Base-by-base conservation (phyloP, 2,329 filamentous ascomycete genomes). In the Paracamarosporium sp. region DNA sequence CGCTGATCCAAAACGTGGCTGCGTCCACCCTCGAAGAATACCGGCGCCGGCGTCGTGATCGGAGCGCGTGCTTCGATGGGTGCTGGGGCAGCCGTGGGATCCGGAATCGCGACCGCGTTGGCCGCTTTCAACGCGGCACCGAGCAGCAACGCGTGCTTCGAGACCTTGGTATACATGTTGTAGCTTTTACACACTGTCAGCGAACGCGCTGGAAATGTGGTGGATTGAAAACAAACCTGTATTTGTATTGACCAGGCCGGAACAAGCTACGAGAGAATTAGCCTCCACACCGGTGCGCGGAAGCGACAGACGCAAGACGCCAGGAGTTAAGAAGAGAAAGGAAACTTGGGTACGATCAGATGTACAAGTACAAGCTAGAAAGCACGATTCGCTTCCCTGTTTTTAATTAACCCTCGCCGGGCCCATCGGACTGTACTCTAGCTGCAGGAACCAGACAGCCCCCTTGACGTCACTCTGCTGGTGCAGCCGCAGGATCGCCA, bases 1-100 rank as follows among this genome's bases (percentile, higher is more conserved):
- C 74, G 65, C 54, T 67, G 68, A 55, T 75, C 57, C 22, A 55
- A 48, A 12, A 73, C 47, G 38, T 75, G 74, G 61, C 72, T 75
- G 50, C 70, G 58, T n/a, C 59, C 52, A 35, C 66, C 64, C 41
- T 70, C 65, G 61, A 74, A 75, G n/a, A 64, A 64, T 54, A 76
- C 64, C 8, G 70, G 66, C 1, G 74, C 72, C 9, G 73, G 72
- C 24, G 74, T 76, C 43, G 74, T 63, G 12, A 73, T 52, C 3
- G 74, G 74, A 5, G 67, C 68, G 50, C 64, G 65, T 8, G 62
- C 69, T 55, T 70, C 59, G 41, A 75, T 68, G 44, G 61, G 65
- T 17, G 62, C 67, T n/a, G 72, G 72, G 5, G 57, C 70, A 12
- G 66, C 62, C 5, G 73, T 76, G 30, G 71, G 65, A 12, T 71